Base-by-base conservation (phyloP, 1,139 yeast genomes). In the Saccharomyces hybrid region DNA sequence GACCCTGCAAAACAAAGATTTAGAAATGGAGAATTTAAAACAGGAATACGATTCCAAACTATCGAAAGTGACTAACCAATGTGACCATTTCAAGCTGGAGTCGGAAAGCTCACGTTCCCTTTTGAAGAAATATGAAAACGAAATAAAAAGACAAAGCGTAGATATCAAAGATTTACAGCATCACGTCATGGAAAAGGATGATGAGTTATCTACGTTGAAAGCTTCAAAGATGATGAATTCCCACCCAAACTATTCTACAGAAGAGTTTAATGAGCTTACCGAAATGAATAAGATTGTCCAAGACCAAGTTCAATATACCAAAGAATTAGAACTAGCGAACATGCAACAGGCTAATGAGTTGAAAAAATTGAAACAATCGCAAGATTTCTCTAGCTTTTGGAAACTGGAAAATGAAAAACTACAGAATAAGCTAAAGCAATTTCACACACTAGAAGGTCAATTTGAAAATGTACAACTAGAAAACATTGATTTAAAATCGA, bases 271-370 rank as follows among this genome's bases (percentile, higher is more conserved):
- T 46, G 68, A 65, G 48, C 52, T 70, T 42, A 60, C 67, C 3
- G 56, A 62, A 2, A 66, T 84, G 29, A 80, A 82, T 61, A 73
- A 74, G 47, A 82, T 84, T 61, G 76, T 87, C 38, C 75, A 80
- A 34, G 84, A 75, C 55, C 80, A 86, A 56, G 74, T 82, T 53
- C 75, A 78, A 48, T 81, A 84, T 61, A 77, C 84, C 44, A 75
- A 78, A 51, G 78, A 81, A 51, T 68, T 85, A 47, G 86, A 84
- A 56, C 73, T 78, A 6, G 78, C 79, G 54, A 69, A 78, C 49
- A 69, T 77, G 24, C 75, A 76, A 51, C 80, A 80, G 56, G 73
- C 78, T 8, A 78, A 78, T 52, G 80, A 76, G 49, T 63, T 78
- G 27, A 73, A 75, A 51, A 71, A 71, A 26, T 64, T 77, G 19